A percentile compares a stretch with the other conserved stretches of the same genome.
These are phyloP conservation scores for Cordyceps fumosorosea DNA, from an alignment of 2,329 filamentous ascomycete species.

Conservation along the genomic window DNA sequence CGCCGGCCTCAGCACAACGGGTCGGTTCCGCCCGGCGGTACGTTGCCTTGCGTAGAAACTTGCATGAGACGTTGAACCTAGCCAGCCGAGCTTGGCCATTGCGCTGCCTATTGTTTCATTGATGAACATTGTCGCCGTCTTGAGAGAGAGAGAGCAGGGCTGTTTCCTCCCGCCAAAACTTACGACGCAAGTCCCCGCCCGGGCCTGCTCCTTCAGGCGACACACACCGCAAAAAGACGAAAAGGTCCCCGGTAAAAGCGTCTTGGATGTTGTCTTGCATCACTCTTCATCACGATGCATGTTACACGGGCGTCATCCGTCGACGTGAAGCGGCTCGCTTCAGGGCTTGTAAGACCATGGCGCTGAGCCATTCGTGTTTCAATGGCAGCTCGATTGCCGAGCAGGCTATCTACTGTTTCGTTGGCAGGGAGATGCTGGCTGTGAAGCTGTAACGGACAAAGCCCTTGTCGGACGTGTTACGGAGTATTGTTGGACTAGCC, in stretches of 20 bases:
- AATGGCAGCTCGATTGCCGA: not conserved
- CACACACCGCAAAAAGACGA: not conserved
- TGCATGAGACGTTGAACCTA: not conserved
- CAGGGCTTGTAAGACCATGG: not conserved
- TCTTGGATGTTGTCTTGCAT: not conserved
- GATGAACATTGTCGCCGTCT: not conserved
- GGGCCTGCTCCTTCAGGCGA: not conserved
- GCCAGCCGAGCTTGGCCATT: not conserved
- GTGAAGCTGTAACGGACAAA: not conserved
- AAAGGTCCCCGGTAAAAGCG: not conserved
- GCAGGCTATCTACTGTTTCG: not conserved
- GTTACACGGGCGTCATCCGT: not conserved
- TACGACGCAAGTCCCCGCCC: not conserved
- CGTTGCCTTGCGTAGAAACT: not conserved
- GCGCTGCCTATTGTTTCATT: slow-evolving; percentile 5
- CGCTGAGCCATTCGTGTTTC: not conserved
- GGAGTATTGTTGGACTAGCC: slow-evolving; percentile 3
- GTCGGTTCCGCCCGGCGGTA: not conserved
- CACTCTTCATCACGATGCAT: not conserved
- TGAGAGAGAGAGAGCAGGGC: not conserved
- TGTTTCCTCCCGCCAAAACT: not conserved
- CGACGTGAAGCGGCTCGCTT: not conserved
- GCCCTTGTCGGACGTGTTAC: not conserved
- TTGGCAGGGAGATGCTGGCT: not conserved
- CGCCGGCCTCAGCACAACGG: slow-evolving; percentile 1